Evolutionary conservation across 2,329 filamentous ascomycete genomes (phyloP).

Genomic region (Botryotinia convoluta): DNA sequence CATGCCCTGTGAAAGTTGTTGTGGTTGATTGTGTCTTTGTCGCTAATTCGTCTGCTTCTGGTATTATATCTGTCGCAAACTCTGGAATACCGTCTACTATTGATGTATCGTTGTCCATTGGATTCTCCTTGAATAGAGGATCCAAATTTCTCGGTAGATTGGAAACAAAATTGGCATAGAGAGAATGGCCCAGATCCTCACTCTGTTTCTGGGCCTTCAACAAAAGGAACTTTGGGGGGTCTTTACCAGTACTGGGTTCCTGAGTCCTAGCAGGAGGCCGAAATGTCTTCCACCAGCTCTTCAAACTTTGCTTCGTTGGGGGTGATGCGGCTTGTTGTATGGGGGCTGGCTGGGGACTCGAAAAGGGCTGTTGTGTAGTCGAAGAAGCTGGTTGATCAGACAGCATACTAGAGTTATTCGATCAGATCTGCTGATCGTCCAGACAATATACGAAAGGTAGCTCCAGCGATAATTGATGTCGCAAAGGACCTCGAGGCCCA

Average conservation of each 20-base stretch:
- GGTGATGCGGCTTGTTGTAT: conserved; percentile 56
- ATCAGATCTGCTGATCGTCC: conserved; percentile 25
- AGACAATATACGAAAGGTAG: conserved; percentile 18
- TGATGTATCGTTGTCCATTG: conserved; percentile 9
- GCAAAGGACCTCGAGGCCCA: conserved; percentile 26
- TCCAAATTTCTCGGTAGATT: neutral
- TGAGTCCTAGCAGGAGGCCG: conserved; percentile 64
- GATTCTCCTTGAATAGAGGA: conserved; percentile 12
- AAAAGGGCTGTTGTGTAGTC: conserved; percentile 35
- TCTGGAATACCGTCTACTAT: conserved; percentile 12
- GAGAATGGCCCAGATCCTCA: conserved; percentile 7
- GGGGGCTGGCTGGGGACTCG: conserved; percentile 34
- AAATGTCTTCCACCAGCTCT: conserved; percentile 97
- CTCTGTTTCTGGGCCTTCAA: conserved; percentile 6
- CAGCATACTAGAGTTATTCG: conserved; percentile 28
- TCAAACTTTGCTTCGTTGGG: conserved; percentile 81
- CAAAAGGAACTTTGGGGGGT: conserved; percentile 24
- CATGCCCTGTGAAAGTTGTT: neutral
- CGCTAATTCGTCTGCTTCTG: neutral
- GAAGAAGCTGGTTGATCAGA: conserved; percentile 31
- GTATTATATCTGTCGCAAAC: neutral
- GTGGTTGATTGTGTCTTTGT: neutral
- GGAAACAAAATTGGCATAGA: conserved; percentile 8
- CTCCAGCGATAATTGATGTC: conserved; percentile 22
- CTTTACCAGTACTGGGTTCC: conserved; percentile 39